Evolutionary conservation across 1,284 basidiomycete species (phyloP).

Genomic region (Xerocomus alliaceus): DNA sequence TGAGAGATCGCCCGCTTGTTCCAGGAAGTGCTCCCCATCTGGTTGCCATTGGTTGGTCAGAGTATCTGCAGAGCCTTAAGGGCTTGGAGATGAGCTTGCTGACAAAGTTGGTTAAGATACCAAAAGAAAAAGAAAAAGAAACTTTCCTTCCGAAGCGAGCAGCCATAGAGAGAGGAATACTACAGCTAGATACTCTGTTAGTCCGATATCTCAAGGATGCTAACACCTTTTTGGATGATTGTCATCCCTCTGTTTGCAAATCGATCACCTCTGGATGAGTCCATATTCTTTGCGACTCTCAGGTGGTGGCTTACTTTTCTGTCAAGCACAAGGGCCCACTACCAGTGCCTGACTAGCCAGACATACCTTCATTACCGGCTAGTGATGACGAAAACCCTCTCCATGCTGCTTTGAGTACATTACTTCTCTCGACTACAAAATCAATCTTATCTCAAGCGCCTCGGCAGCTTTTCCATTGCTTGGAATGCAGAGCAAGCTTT

Average conservation of each 20-base stretch:
- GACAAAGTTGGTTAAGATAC: background rate
- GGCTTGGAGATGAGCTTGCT: background rate
- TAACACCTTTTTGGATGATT: constrained; percentile 7
- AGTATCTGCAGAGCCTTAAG: background rate
- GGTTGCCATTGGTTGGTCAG: background rate
- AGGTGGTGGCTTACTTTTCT: background rate
- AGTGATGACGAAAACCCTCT: constrained; percentile 2
- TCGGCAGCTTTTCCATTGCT: background rate
- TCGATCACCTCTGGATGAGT: constrained; percentile 4
- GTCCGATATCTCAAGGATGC: constrained; percentile 2
- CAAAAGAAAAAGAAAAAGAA: background rate
- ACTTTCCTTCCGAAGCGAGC: background rate
- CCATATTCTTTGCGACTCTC: too few relatives aligned
- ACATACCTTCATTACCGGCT: background rate
- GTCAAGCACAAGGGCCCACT: constrained; percentile 9
- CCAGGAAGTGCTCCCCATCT: background rate
- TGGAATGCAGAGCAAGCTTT: background rate
- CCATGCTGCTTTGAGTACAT: background rate
- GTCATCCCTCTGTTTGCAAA: constrained; percentile 5
- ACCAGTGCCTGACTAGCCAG: background rate
- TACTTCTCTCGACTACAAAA: constrained; percentile 10
- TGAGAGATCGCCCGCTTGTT: background rate
- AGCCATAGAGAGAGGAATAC: constrained; percentile 3
- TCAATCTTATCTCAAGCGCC: background rate
- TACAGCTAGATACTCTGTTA: background rate